Evolutionary conservation across 1,139 yeast genomes (phyloP), one percentile per base, ranked within the genome.

Genomic region (Debaryomyces coudertii): DNA sequence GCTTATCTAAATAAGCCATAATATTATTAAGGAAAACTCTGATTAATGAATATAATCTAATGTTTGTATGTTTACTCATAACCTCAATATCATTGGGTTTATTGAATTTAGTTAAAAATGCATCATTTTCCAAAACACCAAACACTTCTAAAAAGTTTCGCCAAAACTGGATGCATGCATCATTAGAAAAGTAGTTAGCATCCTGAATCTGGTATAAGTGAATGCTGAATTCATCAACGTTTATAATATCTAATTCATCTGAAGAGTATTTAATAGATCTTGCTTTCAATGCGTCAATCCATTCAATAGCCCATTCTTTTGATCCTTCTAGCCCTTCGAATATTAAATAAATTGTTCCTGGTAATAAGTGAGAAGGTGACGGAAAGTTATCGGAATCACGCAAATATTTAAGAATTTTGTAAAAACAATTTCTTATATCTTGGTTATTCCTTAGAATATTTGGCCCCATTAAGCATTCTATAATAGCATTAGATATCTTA

Each of bases 161-260:
- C 88, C 92, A 87, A 57, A 85, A 85, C 9, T 57, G 56, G 9
- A 70, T 61, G 28, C 85, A 76, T 4, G 65, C 60, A 0, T 57
- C 60, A 16, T 74, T 78, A 23, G 67, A 68, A 60, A 76, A 83
- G 48, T 60, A 69, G 1, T 64, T 62, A 0, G 82, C 78, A 51
- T 79, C 70, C 56, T 85, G 90, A 42, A 85, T 71, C 36, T 68
- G 65, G 48, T 76, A 73, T 24, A 81, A 65, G 54, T 83, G 82
- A 2, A 62, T 57, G 43, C 73, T 73, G 49, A 77, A 79, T 55
- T 85, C 92, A 51, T 81, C 82, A 8, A 76, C 53, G 1, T 81
- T 60, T 11, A 77, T 71, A 5, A 67, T 62, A 9, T 66, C 66
- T 2, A 73, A 49, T 4, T 57, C 53, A 1, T 47, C 47, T 7